These are phyloP conservation scores for Aspergillus ochraceus DNA, from an alignment of 2,329 filamentous ascomycete species.

Conservation along the genomic window DNA sequence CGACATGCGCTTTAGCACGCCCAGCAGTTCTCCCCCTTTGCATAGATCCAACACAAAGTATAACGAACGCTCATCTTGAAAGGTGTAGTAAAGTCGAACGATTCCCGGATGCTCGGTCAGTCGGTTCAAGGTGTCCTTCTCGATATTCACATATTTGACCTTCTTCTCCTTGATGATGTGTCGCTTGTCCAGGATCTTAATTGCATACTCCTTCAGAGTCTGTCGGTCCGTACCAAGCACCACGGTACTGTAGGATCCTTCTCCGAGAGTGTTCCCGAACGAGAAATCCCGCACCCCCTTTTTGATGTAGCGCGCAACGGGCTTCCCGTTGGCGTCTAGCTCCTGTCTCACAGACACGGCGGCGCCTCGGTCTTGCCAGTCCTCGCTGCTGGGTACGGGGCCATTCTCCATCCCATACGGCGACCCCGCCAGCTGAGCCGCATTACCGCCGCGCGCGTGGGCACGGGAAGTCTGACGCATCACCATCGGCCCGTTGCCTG, in stretches of 20 bases:
- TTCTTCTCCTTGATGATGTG: constrained; percentile 99
- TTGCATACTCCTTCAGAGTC: constrained; percentile 92
- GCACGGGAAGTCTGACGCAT: constrained; percentile 76
- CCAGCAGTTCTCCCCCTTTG: constrained; percentile 85
- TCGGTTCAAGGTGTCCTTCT: constrained; percentile 95
- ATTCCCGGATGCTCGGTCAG: constrained; percentile 96
- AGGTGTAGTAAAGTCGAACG: constrained; percentile 96
- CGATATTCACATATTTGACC: constrained; percentile 99
- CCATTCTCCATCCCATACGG: constrained; percentile 60
- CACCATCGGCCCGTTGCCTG: constrained; percentile 64
- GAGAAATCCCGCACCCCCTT: constrained; percentile 97
- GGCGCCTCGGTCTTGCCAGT: constrained; percentile 96
- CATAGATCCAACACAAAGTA: constrained; percentile 97
- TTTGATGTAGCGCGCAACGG: constrained; percentile 80
- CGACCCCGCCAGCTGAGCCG: constrained; percentile 38
- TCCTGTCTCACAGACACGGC: constrained; percentile 80
- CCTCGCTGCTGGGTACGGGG: constrained; percentile 70
- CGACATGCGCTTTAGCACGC: constrained; percentile 88
- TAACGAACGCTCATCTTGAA: constrained; percentile 91
- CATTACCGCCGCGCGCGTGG: constrained; percentile 52
- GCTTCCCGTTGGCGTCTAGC: constrained; percentile 79
- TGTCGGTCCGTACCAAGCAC: constrained; percentile 90
- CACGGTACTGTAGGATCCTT: constrained; percentile 97
- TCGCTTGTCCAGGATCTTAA: constrained; percentile 96
- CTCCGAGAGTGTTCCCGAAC: constrained; percentile 86